Evolutionary conservation across 2,329 filamentous ascomycete species (phyloP).

Genomic region (Fusarium sp.): DNA sequence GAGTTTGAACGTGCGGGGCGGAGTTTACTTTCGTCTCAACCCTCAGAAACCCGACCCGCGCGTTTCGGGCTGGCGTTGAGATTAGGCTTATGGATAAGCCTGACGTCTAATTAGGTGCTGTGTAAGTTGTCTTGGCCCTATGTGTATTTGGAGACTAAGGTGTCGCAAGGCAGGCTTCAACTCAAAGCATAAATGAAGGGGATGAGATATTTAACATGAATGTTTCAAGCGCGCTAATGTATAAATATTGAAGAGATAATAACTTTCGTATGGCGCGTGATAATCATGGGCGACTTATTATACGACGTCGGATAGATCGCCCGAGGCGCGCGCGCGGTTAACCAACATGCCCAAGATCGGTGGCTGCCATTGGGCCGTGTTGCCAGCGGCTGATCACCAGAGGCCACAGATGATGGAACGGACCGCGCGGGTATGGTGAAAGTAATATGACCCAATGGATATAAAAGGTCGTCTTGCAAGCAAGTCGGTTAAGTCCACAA

Average conservation of each 20-base stretch:
- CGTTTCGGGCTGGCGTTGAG: neutral
- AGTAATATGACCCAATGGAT: neutral
- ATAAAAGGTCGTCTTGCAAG: neutral
- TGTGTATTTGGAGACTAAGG: neutral
- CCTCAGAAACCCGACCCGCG: neutral
- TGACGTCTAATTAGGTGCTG: neutral
- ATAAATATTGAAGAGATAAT: neutral
- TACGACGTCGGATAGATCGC: neutral
- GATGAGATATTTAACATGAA: neutral
- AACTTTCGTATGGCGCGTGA: no score
- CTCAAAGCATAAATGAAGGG: neutral
- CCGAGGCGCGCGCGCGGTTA: neutral
- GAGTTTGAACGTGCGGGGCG: neutral
- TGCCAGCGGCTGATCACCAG: neutral
- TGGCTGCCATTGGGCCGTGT: neutral
- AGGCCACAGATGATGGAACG: neutral
- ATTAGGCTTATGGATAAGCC: neutral
- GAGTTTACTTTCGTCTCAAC: neutral
- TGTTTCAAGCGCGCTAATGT: neutral
- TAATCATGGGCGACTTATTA: no score
- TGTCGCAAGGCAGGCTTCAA: neutral
- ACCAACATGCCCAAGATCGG: neutral
- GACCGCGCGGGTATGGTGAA: neutral
- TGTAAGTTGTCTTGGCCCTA: neutral
- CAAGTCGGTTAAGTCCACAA: neutral